Base-by-base conservation (phyloP, 1,284 basidiomycete genomes). In the Fomitiporia mediterranea region DNA sequence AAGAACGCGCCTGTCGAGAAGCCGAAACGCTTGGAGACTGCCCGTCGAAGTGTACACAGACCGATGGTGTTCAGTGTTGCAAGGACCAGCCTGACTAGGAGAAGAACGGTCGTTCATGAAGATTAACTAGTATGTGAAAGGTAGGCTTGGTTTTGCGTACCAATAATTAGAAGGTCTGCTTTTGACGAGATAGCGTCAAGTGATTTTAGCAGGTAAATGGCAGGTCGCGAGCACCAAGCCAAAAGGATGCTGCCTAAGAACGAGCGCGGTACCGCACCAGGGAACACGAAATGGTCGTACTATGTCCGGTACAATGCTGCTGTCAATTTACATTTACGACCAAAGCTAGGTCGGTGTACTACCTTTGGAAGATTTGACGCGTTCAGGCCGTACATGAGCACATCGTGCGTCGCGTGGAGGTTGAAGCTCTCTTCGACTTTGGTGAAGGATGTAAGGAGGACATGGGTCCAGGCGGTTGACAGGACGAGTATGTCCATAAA, bases 351-450 rank as follows among this genome's bases (percentile, higher is more conserved):
- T 8, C 17, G 25, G 21, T 40, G 47, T 44, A 82, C 67, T 66
- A 87, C 85, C 58, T 81, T 77, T 13, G 64, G 66, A 37, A 88
- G 67, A 27, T 64, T 70, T 9, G 67, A 64, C 1, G 72, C 66
- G 0, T 66, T 54, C 13, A 87, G 65, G 8, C 92, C 92, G 63
- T 90, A 86, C 72, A 87, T 80, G 30, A 98, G 74, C 19, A 93
- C 76, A 69, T 99, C 96, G 68, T 97, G 92, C 0, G 80, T 83
- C 0, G 93, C 95, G 67, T 99, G 96, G 4, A 98, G 79, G 60
- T 89, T 94, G 77, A 98, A 98, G 67, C 89, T 92, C 73, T 99
- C 96, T 70, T 99, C 97, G 38, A 99, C 96, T 72, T 99, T 99
- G 2, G 91, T 92, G 68, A 89, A 95, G 0, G 96, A 96, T 2